These are phyloP conservation scores for Secale cereale DNA, from an alignment of 176 grass and related monocot species.

Conservation along the genomic window DNA sequence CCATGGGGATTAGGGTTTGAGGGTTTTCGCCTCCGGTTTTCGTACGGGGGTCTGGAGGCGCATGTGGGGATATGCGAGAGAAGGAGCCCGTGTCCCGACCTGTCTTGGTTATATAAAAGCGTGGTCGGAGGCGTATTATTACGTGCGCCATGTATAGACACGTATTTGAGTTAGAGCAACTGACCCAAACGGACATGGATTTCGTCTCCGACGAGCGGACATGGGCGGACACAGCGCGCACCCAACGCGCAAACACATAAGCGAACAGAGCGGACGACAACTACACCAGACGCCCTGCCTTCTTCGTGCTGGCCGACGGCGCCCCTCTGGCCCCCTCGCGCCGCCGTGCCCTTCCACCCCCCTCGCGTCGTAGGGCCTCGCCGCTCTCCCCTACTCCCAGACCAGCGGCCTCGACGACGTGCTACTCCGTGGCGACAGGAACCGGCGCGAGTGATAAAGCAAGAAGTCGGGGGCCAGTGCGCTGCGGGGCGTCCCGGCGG, in stretches of 20 bases:
- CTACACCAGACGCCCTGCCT: too few relatives aligned
- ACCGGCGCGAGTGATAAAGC: constrained; percentile 33
- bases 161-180: too few relatives aligned
- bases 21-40: constrained; percentile 20
- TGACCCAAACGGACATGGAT: too few relatives aligned
- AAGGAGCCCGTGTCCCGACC: neutral
- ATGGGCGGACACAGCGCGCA: too few relatives aligned
- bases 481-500: constrained; percentile 8
- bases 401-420: constrained; percentile 2
- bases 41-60: neutral
- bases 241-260: too few relatives aligned
- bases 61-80: neutral
- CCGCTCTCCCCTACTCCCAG: constrained; percentile 18
- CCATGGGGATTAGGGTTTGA: constrained; percentile 81
- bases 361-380: too few relatives aligned
- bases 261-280: too few relatives aligned
- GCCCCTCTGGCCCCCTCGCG: too few relatives aligned
- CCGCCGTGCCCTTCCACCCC: too few relatives aligned
- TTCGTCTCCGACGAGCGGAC: too few relatives aligned
- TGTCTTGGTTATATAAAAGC: neutral
- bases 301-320: too few relatives aligned
- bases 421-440: constrained; percentile 14
- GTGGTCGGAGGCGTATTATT: neutral
- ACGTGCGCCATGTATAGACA: neutral
- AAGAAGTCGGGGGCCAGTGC: constrained; percentile 4